Percentiles rank a stretch among this genome's conserved stretches.
These are phyloP conservation scores for Oemleria cerasiformis DNA, from an alignment of 306 rosid genomes.

Conservation along the genomic window DNA sequence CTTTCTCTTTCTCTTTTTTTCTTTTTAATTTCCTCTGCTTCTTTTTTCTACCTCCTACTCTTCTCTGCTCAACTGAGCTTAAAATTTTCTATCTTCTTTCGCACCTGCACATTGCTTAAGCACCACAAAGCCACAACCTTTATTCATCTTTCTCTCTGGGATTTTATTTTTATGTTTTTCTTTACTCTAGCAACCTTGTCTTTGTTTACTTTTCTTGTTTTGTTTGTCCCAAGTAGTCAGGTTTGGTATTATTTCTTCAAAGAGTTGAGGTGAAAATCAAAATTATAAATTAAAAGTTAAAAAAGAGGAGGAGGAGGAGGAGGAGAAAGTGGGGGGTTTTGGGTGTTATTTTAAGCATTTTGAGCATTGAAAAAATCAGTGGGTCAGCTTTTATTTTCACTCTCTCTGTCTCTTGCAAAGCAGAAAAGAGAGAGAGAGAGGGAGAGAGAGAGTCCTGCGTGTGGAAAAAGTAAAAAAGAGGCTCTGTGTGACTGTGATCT, in stretches of 20 bases:
- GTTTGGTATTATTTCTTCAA: slow-evolving; percentile 29
- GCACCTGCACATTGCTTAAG: slow-evolving; percentile 15
- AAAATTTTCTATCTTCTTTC: slow-evolving; percentile 13
- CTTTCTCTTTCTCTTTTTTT: slow-evolving; percentile 18
- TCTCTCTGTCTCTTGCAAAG: neutral
- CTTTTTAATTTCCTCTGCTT: slow-evolving; percentile 13
- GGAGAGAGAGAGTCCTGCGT: neutral
- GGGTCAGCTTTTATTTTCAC: slow-evolving; percentile 2
- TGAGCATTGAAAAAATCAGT: slow-evolving; percentile 26
- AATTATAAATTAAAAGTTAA: no score
- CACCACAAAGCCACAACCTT: slow-evolving; percentile 24
- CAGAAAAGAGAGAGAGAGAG: neutral
- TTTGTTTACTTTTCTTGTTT: slow-evolving; percentile 17
- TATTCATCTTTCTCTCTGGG: slow-evolving; percentile 19
- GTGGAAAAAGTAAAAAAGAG: neutral
- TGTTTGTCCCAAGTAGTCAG: slow-evolving; percentile 40
- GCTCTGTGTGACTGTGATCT: neutral
- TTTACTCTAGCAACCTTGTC: neutral
- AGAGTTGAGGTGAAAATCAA: slow-evolving; percentile 8
- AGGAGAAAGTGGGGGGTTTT: slow-evolving; percentile 15
- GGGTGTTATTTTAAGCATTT: slow-evolving; percentile 5
- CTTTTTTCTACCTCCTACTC: neutral
- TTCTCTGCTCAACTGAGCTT: neutral
- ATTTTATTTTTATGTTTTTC: slow-evolving; percentile 8
- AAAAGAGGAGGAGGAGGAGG: neutral